Evolutionary conservation across 2,329 filamentous ascomycete genomes (phyloP).

Genomic region (Fusarium sp.): DNA sequence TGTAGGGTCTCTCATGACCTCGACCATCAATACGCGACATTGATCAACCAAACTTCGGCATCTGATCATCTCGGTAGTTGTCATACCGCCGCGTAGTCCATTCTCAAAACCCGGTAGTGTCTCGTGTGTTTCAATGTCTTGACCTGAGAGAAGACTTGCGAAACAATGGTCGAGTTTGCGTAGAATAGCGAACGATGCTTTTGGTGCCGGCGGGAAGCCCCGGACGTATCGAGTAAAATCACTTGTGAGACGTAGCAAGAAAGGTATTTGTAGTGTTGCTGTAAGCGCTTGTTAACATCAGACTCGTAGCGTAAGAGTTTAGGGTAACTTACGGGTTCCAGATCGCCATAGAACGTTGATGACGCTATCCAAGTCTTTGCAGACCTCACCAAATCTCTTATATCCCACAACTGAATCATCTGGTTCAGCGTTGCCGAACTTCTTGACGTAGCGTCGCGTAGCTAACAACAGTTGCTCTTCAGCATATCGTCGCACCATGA

Average conservation of each 20-base stretch:
- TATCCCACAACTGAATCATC: conserved; percentile 65
- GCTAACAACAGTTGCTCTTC: conserved; percentile 65
- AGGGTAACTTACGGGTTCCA: conserved; percentile 76
- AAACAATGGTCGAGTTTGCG: conserved; percentile 88
- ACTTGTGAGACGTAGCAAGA: conserved; percentile 81
- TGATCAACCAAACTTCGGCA: conserved; percentile 84
- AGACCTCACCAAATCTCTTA: conserved; percentile 75
- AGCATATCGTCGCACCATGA: conserved; percentile 68
- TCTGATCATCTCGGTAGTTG: conserved; percentile 85
- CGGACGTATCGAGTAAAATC: conserved; percentile 78
- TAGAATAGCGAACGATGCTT: conserved; percentile 76
- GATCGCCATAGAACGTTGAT: conserved; percentile 88
- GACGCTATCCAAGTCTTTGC: conserved; percentile 77
- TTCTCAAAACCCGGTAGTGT: conserved; percentile 77
- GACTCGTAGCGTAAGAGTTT: no score
- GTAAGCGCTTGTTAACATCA: conserved; percentile 3
- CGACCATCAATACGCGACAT: conserved; percentile 77
- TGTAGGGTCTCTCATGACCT: conserved; percentile 67
- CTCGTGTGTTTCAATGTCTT: conserved; percentile 74
- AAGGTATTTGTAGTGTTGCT: conserved; percentile 78
- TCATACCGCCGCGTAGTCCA: conserved; percentile 73
- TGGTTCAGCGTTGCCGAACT: conserved; percentile 61
- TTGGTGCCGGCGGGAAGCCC: conserved; percentile 72
- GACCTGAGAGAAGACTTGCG: conserved; percentile 76
- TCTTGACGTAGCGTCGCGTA: conserved; percentile 71